Conservation (phyloP, 1,284 basidiomycete genomes). For the Leccinum pallidistipes region DNA sequence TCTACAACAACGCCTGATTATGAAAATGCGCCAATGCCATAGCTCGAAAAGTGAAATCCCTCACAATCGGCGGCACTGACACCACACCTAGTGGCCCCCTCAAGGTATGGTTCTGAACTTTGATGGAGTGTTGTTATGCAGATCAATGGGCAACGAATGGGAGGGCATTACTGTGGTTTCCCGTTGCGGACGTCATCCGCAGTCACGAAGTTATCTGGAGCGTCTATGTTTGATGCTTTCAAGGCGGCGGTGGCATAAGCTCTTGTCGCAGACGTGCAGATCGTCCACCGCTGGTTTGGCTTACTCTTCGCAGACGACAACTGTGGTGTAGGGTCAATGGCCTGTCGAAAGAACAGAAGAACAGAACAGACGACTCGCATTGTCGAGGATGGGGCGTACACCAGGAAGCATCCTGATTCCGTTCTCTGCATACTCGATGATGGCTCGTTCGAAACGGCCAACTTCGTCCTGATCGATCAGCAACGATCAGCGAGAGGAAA, state of each 20-base stretch:
- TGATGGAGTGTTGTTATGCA: slow-evolving; percentile 26
- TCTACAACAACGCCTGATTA: slow-evolving; percentile 75
- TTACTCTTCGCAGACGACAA: slow-evolving; percentile 43
- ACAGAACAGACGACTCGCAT: slow-evolving; percentile 37
- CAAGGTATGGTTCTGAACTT: slow-evolving; percentile 84
- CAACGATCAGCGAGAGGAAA: slow-evolving; percentile 1
- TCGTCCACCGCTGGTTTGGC: slow-evolving; percentile 61
- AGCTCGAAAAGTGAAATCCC: slow-evolving; percentile 17
- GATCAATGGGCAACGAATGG: slow-evolving; percentile 6
- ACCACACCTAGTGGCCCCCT: slow-evolving; percentile 64
- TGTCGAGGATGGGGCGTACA: slow-evolving; percentile 50
- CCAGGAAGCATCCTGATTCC: slow-evolving; percentile 69
- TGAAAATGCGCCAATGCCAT: slow-evolving; percentile 11
- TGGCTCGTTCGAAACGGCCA: slow-evolving; percentile 65
- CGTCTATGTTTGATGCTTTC: slow-evolving; percentile 48
- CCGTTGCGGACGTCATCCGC: slow-evolving; percentile 79
- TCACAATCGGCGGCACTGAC: slow-evolving; percentile 60
- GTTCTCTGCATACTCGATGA: slow-evolving; percentile 54
- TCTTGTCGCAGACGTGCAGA: slow-evolving; percentile 68
- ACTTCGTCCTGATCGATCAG: slow-evolving; percentile 51
- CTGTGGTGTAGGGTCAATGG: slow-evolving; percentile 33
- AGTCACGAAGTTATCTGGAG: slow-evolving; percentile 69
- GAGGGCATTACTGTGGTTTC: slow-evolving; percentile 65
- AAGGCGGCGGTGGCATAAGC: slow-evolving; percentile 59
- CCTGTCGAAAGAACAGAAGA: neutral